A percentile compares a stretch with the other conserved stretches of the same genome.
Evolutionary conservation across 768 basidiomycete species (phyloP).

Genomic region (Piloderma croceum): DNA sequence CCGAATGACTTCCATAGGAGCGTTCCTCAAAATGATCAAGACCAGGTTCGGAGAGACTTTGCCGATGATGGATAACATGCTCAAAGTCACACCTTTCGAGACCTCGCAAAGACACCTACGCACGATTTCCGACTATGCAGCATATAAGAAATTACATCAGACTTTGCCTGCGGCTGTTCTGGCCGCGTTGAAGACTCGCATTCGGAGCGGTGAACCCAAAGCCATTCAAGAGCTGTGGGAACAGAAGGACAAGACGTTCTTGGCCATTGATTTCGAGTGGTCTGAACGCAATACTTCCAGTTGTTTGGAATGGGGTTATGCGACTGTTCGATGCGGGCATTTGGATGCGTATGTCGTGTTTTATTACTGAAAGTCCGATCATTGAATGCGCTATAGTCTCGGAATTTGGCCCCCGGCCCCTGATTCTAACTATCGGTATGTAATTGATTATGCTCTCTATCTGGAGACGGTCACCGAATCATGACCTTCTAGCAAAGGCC

Average conservation of each 20-base stretch:
- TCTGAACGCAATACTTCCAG: slow-evolving; percentile 65
- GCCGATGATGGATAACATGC: slow-evolving; percentile 66
- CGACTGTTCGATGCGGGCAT: slow-evolving; percentile 68
- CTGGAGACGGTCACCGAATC: neutral
- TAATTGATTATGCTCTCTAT: too few relatives aligned
- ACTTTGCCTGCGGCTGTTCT: slow-evolving; percentile 68
- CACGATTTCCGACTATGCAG: slow-evolving; percentile 57
- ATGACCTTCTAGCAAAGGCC: slow-evolving; percentile 45
- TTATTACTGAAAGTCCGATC: neutral
- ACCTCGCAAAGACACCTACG: slow-evolving; percentile 62
- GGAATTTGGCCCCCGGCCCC: slow-evolving; percentile 77
- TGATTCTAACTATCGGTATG: slow-evolving; percentile 69
- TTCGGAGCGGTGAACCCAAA: slow-evolving; percentile 60
- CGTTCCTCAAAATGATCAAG: slow-evolving; percentile 83
- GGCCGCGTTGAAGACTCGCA: slow-evolving; percentile 57
- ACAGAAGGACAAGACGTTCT: slow-evolving; percentile 63
- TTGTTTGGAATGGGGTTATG: slow-evolving; percentile 78
- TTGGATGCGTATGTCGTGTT: slow-evolving; percentile 52
- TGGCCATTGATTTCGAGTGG: slow-evolving; percentile 72
- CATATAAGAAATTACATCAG: slow-evolving; percentile 65
- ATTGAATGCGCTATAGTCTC: slow-evolving; percentile 32
- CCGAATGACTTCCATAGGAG: slow-evolving; percentile 60
- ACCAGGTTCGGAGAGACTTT: slow-evolving; percentile 79
- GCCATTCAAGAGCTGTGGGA: slow-evolving; percentile 66
- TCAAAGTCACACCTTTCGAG: slow-evolving; percentile 66